A percentile compares a stretch with the other conserved stretches of the same genome.
Evolutionary conservation across 352 stramenopile genomes (phyloP).

Genomic region (Phytophthora citrophthora): DNA sequence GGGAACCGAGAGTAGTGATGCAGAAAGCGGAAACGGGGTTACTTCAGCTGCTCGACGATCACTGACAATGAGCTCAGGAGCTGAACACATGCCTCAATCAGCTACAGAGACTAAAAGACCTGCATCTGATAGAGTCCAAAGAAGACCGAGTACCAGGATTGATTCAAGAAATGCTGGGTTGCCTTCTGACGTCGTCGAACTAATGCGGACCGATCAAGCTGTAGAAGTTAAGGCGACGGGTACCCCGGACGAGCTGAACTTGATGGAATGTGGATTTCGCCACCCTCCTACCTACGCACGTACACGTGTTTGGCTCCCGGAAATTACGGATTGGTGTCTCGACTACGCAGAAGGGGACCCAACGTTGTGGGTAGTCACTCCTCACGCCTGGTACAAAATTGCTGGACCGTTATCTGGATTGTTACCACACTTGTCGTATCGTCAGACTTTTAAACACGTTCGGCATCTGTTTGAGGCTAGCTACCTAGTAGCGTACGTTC

Average conservation of each 20-base stretch:
- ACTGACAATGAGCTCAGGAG: not conserved
- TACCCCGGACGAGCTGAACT: slow-evolving; percentile 70
- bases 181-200: slow-evolving; percentile 64
- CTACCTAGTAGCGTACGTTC: slow-evolving; percentile 84
- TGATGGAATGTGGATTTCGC: slow-evolving; percentile 83
- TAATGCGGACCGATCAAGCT: slow-evolving; percentile 79
- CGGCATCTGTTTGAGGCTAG: slow-evolving; percentile 83
- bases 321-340: slow-evolving; percentile 90
- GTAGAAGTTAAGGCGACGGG: slow-evolving; percentile 53
- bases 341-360: slow-evolving; percentile 87
- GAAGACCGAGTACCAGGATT: slow-evolving; percentile 29
- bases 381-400: slow-evolving; percentile 87
- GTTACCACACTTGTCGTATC: slow-evolving; percentile 74
- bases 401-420: slow-evolving; percentile 78
- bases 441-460: slow-evolving; percentile 76
- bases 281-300: slow-evolving; percentile 70
- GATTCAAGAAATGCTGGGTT: slow-evolving; percentile 43
- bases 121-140: slow-evolving; percentile 25
- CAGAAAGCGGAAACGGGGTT: slow-evolving; percentile 29
- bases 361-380: slow-evolving; percentile 87
- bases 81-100: slow-evolving; percentile 4
- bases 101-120: slow-evolving; percentile 10
- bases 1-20: slow-evolving; percentile 35
- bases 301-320: slow-evolving; percentile 76
- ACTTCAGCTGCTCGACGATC: slow-evolving; percentile 16